Conservation (phyloP, 1,284 basidiomycete species). For the Gymnopus androsaceus region DNA sequence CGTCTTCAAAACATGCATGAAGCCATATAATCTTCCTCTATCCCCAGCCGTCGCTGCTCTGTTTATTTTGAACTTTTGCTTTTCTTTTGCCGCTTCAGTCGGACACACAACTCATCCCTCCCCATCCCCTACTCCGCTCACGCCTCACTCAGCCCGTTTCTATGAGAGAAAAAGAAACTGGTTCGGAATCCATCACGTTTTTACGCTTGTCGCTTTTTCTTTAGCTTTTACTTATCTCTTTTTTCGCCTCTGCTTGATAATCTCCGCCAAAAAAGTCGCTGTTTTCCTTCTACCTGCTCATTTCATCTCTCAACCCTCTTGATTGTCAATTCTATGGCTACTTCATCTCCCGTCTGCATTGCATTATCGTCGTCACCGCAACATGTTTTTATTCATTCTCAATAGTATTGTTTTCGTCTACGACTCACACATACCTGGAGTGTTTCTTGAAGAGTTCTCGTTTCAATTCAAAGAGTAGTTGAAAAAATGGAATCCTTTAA, state of each 20-base stretch:
- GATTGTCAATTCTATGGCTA: slow-evolving; percentile 45
- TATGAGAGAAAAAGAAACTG: neutral
- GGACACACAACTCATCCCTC: slow-evolving; percentile 11
- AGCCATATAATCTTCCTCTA: slow-evolving; percentile 2
- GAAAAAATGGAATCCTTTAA: no score
- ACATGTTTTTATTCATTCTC: slow-evolving; percentile 52
- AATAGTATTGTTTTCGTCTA: slow-evolving; percentile 32
- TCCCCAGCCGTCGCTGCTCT: neutral
- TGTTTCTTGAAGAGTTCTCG: neutral
- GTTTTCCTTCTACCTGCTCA: slow-evolving; percentile 22
- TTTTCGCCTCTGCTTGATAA: slow-evolving; percentile 25
- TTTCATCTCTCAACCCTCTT: slow-evolving; percentile 40
- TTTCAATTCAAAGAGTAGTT: neutral
- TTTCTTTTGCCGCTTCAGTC: slow-evolving; percentile 15
- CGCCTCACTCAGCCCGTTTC: neutral
- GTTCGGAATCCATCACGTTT: slow-evolving; percentile 9
- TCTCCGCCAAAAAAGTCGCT: slow-evolving; percentile 14
- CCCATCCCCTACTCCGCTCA: neutral
- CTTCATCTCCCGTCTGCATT: slow-evolving; percentile 40
- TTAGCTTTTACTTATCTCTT: slow-evolving; percentile 24
- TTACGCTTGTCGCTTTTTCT: neutral
- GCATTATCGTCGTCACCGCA: slow-evolving; percentile 49
- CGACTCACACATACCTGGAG: neutral
- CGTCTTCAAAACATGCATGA: slow-evolving; percentile 2
- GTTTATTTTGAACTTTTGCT: slow-evolving; percentile 10